A percentile compares a stretch with the other conserved stretches of the same genome.
Conservation (phyloP, 2,329 filamentous ascomycete species). For the Stromatinia cepivora region DNA sequence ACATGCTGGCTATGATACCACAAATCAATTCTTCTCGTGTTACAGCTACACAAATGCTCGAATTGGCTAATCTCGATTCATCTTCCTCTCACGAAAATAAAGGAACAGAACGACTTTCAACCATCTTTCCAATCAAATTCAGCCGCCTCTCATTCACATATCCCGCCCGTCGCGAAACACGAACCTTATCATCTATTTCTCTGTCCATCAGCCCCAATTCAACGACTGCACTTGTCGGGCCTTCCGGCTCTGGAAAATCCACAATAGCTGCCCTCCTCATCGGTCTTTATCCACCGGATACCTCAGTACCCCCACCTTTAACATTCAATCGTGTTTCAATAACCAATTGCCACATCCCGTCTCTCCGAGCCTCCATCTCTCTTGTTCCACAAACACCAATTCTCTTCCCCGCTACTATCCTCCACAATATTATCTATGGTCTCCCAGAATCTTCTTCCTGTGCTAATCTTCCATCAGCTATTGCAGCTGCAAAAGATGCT, state of each 20-base stretch:
- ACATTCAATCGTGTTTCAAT: conserved; percentile 61
- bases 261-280: conserved; percentile 76
- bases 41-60: conserved; percentile 70
- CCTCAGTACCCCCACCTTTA: background rate
- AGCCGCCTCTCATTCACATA: conserved; percentile 70
- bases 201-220: conserved; percentile 62
- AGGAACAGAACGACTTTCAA: conserved; percentile 51
- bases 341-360: conserved; percentile 56
- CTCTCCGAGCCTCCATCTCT: conserved; percentile 61
- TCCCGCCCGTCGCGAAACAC: conserved; percentile 53
- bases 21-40: conserved; percentile 75
- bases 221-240: conserved; percentile 76
- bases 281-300: conserved; percentile 59
- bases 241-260: conserved; percentile 88
- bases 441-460: conserved; percentile 56
- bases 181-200: conserved; percentile 64
- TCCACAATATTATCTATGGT: conserved; percentile 82
- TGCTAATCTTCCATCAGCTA: conserved; percentile 48
- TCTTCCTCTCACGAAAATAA: conserved; percentile 32
- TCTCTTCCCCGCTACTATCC: conserved; percentile 75
- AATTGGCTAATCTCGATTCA: conserved; percentile 61
- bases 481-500: conserved; percentile 55
- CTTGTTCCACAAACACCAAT: conserved; percentile 71
- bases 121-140: conserved; percentile 52
- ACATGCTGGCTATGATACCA: conserved; percentile 72